phyloP scores from a whole-genome alignment of 805 yeast species.

The Middelhovenomyces tepae region DNA sequence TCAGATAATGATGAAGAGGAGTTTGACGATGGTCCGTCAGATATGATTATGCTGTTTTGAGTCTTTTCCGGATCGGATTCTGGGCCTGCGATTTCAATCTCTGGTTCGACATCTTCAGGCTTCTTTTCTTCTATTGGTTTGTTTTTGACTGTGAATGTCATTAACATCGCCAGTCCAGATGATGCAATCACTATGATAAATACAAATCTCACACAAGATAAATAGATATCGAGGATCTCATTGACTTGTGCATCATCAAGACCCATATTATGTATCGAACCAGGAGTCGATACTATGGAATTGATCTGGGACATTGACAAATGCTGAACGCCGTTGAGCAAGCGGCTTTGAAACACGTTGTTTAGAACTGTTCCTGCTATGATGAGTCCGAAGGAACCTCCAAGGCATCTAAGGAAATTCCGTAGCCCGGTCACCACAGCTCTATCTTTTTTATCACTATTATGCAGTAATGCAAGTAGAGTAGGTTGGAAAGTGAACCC shows the following conservation, averaged over 20 bases:
- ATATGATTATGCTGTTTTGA: too few relatives aligned
- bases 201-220: constrained; percentile 12
- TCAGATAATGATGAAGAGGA: too few relatives aligned
- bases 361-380: constrained; percentile 23
- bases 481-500: constrained; percentile 49
- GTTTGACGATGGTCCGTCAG: too few relatives aligned
- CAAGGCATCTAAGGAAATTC: constrained; percentile 48
- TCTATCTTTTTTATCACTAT: constrained; percentile 41
- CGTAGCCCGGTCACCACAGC: constrained; percentile 52
- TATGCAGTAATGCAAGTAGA: constrained; percentile 48
- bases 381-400: constrained; percentile 56
- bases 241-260: constrained; percentile 5
- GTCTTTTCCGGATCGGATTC: too few relatives aligned
- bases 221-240: constrained; percentile 14
- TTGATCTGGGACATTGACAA: too few relatives aligned
- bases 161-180: constrained; percentile 8
- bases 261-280: constrained; percentile 12
- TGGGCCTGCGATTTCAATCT: too few relatives aligned
- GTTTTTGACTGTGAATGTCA: constrained; percentile 14
- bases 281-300: constrained; percentile 7
- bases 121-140: too few relatives aligned
- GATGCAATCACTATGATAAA: constrained; percentile 12
- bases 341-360: constrained; percentile 12
- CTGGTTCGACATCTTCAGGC: too few relatives aligned
- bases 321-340: constrained; percentile 9